phyloP scores from a whole-genome alignment of 2,329 filamentous ascomycete genomes.

The Pseudocercospora musae region DNA sequence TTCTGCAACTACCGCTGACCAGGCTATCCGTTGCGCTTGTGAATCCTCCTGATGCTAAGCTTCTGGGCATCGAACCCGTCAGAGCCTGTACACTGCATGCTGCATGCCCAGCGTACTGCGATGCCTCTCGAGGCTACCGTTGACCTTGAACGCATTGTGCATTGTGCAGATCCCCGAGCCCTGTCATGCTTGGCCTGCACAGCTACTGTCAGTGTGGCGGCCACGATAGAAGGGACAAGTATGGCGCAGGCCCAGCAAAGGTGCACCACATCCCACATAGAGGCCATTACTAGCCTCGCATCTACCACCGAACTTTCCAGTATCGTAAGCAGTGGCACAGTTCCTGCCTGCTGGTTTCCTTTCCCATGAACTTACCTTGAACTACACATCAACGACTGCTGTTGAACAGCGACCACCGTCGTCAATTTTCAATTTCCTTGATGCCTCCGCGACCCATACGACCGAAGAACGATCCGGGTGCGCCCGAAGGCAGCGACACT shows the following conservation, averaged over 20 bases:
- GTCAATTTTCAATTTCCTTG: background rate
- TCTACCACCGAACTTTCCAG: slow-evolving; percentile 21
- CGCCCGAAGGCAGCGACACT: slow-evolving; percentile 22
- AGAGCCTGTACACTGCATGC: too few species aligned
- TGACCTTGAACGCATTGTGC: too few species aligned
- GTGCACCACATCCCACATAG: slow-evolving; percentile 5
- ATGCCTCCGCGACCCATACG: slow-evolving; percentile 36
- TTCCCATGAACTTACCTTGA: slow-evolving; percentile 3
- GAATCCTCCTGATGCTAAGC: slow-evolving; percentile 6
- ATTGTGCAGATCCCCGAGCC: slow-evolving; percentile 14
- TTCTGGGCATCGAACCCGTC: slow-evolving; percentile 7
- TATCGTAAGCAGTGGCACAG: slow-evolving; percentile 14
- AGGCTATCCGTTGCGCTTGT: background rate
- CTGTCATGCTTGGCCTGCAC: slow-evolving; percentile 12
- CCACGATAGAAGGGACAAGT: slow-evolving; percentile 12
- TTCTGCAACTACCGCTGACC: slow-evolving; percentile 11
- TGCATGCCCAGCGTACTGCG: slow-evolving; percentile 11
- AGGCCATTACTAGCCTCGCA: too few species aligned
- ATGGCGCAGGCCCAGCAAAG: slow-evolving; percentile 15
- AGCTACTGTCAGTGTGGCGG: slow-evolving; percentile 11
- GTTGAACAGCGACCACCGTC: slow-evolving; percentile 2
- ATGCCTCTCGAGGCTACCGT: slow-evolving; percentile 11
- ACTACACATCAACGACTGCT: slow-evolving; percentile 1
- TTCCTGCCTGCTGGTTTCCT: slow-evolving; percentile 5
- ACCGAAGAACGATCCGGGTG: slow-evolving; percentile 31